Conservation (phyloP, 345 rosid species). For the Gossypioides kirkii region DNA sequence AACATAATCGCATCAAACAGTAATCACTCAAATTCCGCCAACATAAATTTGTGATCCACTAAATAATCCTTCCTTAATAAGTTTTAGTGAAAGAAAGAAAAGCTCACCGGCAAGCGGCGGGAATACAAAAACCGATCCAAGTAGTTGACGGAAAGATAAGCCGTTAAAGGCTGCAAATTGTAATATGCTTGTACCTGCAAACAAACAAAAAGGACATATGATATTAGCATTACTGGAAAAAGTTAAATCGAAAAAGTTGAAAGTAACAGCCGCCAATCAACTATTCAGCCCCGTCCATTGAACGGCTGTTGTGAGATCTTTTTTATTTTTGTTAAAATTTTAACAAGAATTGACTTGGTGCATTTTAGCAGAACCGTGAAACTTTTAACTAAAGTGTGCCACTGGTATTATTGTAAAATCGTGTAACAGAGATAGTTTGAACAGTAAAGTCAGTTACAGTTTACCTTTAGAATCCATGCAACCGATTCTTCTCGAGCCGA, state of each 20-base stretch:
- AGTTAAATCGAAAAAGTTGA: not conserved
- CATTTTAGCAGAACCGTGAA: slow-evolving; percentile 1
- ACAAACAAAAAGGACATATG: slow-evolving; percentile 14
- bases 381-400: not conserved
- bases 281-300: not conserved
- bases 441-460: not conserved
- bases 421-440: not conserved
- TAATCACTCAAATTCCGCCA: slow-evolving; percentile 16
- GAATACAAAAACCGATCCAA: slow-evolving; percentile 80
- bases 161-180: slow-evolving; percentile 84
- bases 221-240: not conserved
- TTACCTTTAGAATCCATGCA: slow-evolving; percentile 95
- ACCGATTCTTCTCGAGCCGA: slow-evolving; percentile 82
- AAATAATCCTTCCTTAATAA: not conserved
- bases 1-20: slow-evolving; percentile 17
- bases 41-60: slow-evolving; percentile 11
- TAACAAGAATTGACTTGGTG: not conserved
- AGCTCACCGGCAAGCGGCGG: slow-evolving; percentile 67
- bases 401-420: slow-evolving; percentile 27
- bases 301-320: not conserved
- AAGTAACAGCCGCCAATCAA: not conserved
- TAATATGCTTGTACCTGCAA: slow-evolving; percentile 66
- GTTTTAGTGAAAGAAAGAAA: slow-evolving; percentile 12
- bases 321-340: not conserved
- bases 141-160: slow-evolving; percentile 94